A percentile compares a stretch with the other conserved stretches of the same genome.
These are phyloP conservation scores for Colletotrichum sp. DNA, from an alignment of 2,329 filamentous ascomycete species.

Conservation along the genomic window DNA sequence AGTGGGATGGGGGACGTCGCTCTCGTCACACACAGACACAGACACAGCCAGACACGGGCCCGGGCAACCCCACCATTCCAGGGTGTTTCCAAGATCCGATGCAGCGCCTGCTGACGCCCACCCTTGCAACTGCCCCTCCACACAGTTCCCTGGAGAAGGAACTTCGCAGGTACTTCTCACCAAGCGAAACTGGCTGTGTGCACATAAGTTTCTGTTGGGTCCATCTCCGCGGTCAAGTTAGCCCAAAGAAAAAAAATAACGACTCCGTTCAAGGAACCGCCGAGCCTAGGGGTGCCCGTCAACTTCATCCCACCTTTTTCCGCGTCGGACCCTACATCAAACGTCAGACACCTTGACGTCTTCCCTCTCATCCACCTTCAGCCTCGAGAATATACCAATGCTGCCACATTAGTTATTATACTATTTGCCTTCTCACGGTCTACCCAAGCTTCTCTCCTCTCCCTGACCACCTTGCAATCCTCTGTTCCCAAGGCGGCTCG, in stretches of 20 bases:
- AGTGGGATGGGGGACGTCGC: neutral
- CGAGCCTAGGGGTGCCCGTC: neutral
- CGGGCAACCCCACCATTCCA: constrained; percentile 17
- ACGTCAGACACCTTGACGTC: neutral
- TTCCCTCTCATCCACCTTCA: neutral
- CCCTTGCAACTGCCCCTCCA: constrained; percentile 1
- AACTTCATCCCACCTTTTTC: constrained; percentile 16
- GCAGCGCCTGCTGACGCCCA: constrained; percentile 12
- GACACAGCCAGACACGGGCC: neutral
- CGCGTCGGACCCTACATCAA: neutral
- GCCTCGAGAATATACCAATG: neutral
- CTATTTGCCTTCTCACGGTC: neutral
- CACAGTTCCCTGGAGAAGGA: neutral
- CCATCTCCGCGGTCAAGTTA: neutral
- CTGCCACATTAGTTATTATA: neutral
- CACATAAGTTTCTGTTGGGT: neutral
- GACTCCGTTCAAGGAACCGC: neutral
- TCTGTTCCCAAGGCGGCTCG: neutral
- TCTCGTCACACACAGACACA: neutral
- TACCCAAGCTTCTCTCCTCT: neutral
- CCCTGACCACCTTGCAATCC: neutral
- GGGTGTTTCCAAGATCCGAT: constrained; percentile 20
- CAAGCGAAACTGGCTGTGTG: neutral
- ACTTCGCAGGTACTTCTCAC: neutral
- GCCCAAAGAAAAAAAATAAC: neutral